phyloP scores from a whole-genome alignment of 495 filamentous ascomycete species.

The Rostrohypoxylon terebratum region DNA sequence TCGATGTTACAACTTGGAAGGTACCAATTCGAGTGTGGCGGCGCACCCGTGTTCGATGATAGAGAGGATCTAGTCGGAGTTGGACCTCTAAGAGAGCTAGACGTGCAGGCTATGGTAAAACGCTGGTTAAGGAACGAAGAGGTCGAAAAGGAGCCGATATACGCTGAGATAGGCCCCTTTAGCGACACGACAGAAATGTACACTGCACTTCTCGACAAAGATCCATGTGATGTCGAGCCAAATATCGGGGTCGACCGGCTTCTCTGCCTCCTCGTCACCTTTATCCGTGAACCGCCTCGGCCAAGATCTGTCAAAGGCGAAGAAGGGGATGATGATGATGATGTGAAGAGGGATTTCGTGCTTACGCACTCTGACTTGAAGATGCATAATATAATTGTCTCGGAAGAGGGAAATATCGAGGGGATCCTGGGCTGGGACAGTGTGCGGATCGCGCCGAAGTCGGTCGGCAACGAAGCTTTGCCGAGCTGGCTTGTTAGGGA shows the following conservation, averaged over 20 bases:
- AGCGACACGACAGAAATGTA: slow-evolving; percentile 25
- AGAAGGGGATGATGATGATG: slow-evolving; percentile 6
- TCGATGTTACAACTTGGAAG: slow-evolving; percentile 38
- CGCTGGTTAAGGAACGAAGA: slow-evolving; percentile 39
- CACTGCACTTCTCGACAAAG: slow-evolving; percentile 26
- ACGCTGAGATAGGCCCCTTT: slow-evolving; percentile 27
- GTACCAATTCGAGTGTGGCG: slow-evolving; percentile 41
- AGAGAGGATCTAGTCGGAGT: slow-evolving; percentile 16
- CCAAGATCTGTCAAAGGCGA: not conserved
- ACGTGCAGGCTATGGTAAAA: slow-evolving; percentile 42
- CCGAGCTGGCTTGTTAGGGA: slow-evolving; percentile 45
- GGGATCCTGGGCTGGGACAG: slow-evolving; percentile 45
- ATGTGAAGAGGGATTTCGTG: slow-evolving; percentile 38
- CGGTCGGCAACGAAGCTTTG: slow-evolving; percentile 37
- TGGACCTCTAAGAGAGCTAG: slow-evolving; percentile 30
- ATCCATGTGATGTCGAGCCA: slow-evolving; percentile 26
- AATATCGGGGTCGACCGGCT: slow-evolving; percentile 33
- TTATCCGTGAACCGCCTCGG: slow-evolving; percentile 29
- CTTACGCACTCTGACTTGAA: slow-evolving; percentile 40
- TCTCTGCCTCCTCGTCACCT: slow-evolving; percentile 28
- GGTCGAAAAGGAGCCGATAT: slow-evolving; percentile 26
- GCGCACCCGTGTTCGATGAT: slow-evolving; percentile 37
- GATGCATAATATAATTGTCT: slow-evolving; percentile 42
- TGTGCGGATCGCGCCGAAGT: slow-evolving; percentile 26
- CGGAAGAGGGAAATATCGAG: slow-evolving; percentile 37